A percentile compares a stretch with the other conserved stretches of the same genome.
Evolutionary conservation across 805 yeast genomes (phyloP).

Genomic region (Kodamaea sagamina): DNA sequence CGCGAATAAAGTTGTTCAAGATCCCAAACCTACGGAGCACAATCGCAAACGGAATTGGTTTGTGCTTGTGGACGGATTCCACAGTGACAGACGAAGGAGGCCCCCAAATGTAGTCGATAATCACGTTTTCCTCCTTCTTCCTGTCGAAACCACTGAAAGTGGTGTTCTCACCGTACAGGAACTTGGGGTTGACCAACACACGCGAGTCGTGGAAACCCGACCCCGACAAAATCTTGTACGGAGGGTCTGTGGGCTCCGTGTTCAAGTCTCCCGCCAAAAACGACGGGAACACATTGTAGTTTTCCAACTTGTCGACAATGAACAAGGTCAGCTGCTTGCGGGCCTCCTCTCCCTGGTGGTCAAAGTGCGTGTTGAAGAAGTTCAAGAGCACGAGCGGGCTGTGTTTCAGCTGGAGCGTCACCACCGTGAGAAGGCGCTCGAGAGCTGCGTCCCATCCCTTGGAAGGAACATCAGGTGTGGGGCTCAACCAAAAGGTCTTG

Average conservation of each 20-base stretch:
- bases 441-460: slow-evolving; percentile 47
- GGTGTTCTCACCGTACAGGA: slow-evolving; percentile 42
- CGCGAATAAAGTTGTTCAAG: slow-evolving; percentile 33
- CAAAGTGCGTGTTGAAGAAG: slow-evolving; percentile 46
- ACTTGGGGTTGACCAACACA: slow-evolving; percentile 24
- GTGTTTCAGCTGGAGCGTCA: slow-evolving; percentile 30
- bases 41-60: slow-evolving; percentile 23
- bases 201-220: slow-evolving; percentile 44
- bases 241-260: slow-evolving; percentile 43
- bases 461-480: slow-evolving; percentile 40
- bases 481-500: slow-evolving; percentile 43
- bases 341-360: slow-evolving; percentile 41
- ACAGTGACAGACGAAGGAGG: slow-evolving; percentile 19
- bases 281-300: slow-evolving; percentile 31
- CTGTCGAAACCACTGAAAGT: slow-evolving; percentile 54
- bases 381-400: slow-evolving; percentile 33
- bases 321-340: slow-evolving; percentile 35
- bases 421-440: slow-evolving; percentile 43
- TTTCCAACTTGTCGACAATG: slow-evolving; percentile 42
- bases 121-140: slow-evolving; percentile 24
- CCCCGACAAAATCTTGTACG: slow-evolving; percentile 38
- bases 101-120: slow-evolving; percentile 51
- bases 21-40: slow-evolving; percentile 41
- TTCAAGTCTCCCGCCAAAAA: slow-evolving; percentile 47
- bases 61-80: slow-evolving; percentile 11